Percentiles rank a stretch among this genome's conserved stretches.
phyloP scores from a whole-genome alignment of 352 stramenopile species.

The Blastocystis sp. region DNA sequence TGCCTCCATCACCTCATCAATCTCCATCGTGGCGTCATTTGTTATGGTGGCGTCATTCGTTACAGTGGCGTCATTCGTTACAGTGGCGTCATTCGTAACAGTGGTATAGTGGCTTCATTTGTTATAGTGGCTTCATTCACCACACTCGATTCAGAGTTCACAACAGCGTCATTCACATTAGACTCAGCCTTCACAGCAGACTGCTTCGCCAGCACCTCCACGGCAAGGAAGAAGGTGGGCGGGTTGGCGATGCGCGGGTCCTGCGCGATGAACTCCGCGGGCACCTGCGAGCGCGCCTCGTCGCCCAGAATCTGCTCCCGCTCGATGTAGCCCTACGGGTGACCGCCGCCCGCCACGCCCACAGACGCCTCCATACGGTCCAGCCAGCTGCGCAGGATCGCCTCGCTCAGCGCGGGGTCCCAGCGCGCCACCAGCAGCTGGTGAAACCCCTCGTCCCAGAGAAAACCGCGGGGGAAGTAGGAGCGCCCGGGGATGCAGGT shows the following conservation, averaged over 20 bases:
- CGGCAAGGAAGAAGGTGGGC: constrained; percentile 80
- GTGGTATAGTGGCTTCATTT: no score
- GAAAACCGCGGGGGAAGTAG: constrained; percentile 87
- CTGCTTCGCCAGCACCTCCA: constrained; percentile 79
- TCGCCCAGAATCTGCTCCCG: constrained; percentile 84
- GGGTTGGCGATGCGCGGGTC: constrained; percentile 85
- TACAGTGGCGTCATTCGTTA: no score
- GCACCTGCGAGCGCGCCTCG: constrained; percentile 79
- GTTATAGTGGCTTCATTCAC: no score
- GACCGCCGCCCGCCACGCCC: constrained; percentile 17
- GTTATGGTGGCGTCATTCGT: no score
- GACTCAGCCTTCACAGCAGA: neutral
- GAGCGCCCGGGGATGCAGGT: constrained; percentile 84
- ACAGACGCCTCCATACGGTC: constrained; percentile 77
- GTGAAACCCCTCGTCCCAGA: constrained; percentile 91
- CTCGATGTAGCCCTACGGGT: constrained; percentile 81
- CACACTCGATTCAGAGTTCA: neutral
- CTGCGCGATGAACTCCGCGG: constrained; percentile 84
- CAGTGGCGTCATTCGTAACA: no score
- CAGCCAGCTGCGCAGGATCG: constrained; percentile 84
- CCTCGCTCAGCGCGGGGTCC: constrained; percentile 76
- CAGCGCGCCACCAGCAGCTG: constrained; percentile 81
- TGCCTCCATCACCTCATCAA: no score
- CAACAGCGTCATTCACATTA: neutral
- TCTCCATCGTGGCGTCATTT: no score